Base-by-base conservation (phyloP, 768 basidiomycete species). In the Boletus eberwhitei region DNA sequence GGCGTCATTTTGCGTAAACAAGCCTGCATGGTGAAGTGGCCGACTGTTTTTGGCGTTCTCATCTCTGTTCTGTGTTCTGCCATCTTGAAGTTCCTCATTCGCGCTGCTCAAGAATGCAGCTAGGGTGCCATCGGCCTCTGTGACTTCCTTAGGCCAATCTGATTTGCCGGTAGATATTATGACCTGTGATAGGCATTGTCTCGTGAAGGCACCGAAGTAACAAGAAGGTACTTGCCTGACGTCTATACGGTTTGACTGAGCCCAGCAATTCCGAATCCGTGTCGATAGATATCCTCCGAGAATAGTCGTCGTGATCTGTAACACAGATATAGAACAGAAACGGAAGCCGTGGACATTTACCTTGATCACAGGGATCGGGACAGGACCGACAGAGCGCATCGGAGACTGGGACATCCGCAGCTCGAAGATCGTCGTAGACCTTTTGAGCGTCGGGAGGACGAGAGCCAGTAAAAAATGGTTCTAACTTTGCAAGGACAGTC, bases 131-230 rank as follows among this genome's bases (percentile, higher is more conserved):
- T 78, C 73, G 26, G 82, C 87, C 54, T 86, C 81, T 3, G 88
- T 87, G 55, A 98, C 83, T 40, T 93, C 86, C 39, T 78, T 77
- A 37, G 84, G 81, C 95, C 95, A 98, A 73, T 98, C 93, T 19
- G 84, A 78, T 71, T 89, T 86, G 7, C 93, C 93, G 0, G 93
- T 96, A 1, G 91, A 94, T 50, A 98, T 89, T 34, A 98, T 77
- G 34, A 96, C 78, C 87, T 94, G 66, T 43, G 22, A 43, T 44
- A 47, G 35, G 21, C 16, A 45, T 40, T 50, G 40, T 60, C 16
- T 38, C 34, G 43, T n/a, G 22, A 38, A 45, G 3, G 41, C 2
- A 5, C 19, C 37, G 19, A 21, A 21, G 14, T 2, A 16, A 16
- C 12, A 35, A 8, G 11, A 34, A 32, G 49, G 39, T n/a, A 57